Conservation (phyloP, 129 eudicot genomes). For the Chrysanthemum lavandulifolium region DNA sequence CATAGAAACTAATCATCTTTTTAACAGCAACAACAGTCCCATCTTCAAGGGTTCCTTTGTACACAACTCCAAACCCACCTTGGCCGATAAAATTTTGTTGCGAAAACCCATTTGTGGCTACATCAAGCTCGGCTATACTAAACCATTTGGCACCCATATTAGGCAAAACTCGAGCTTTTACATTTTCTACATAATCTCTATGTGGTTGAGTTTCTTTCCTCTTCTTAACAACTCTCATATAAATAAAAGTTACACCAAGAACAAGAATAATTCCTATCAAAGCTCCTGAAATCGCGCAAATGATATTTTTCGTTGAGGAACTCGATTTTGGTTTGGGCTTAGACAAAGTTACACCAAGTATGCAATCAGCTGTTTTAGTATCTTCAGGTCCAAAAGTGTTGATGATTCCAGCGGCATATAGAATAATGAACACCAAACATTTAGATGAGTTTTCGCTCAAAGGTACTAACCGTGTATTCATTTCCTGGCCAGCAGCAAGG, state of each 20-base stretch:
- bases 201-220: constrained; percentile 39
- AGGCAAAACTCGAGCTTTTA: constrained; percentile 57
- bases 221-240: constrained; percentile 23
- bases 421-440: constrained; percentile 54
- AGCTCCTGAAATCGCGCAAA: constrained; percentile 48
- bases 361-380: constrained; percentile 45
- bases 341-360: constrained; percentile 48
- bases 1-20: constrained; percentile 40
- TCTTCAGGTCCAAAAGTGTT: constrained; percentile 61
- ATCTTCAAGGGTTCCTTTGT: constrained; percentile 54
- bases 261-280: constrained; percentile 34
- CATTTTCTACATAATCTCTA: constrained; percentile 42
- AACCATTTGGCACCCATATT: constrained; percentile 75
- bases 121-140: constrained; percentile 47
- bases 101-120: constrained; percentile 63
- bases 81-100: constrained; percentile 54
- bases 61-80: constrained; percentile 62
- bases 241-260: constrained; percentile 28
- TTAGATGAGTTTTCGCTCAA: constrained; percentile 46
- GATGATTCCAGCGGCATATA: constrained; percentile 72
- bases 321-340: not conserved
- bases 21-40: constrained; percentile 61
- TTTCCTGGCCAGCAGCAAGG: constrained; percentile 48
- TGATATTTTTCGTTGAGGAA: constrained; percentile 23
- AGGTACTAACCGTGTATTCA: constrained; percentile 46